Base-by-base conservation (phyloP, 129 eudicot genomes). In the Sambucus nigra region DNA sequence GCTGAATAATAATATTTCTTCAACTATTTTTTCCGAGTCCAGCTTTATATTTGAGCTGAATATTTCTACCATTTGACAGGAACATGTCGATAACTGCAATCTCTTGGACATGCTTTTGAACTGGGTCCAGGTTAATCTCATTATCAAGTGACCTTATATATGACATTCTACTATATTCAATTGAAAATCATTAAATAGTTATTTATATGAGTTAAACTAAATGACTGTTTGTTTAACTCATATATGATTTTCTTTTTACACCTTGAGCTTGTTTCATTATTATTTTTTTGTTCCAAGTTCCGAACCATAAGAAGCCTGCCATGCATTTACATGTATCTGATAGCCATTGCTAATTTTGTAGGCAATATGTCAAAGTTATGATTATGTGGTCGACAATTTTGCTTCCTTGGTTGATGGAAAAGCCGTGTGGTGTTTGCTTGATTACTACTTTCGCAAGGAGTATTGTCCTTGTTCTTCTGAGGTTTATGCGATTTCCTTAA, bases 381-480 rank as follows among this genome's bases (percentile, higher is more conserved):
- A 77, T 53, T 58, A 75, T 26, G 70, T 71, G 76, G 75, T 81
- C 33, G 99, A 77, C 45, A 76, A 53, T 48, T 70, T 82, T 69
- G 69, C 84, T 47, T 79, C 95, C 19, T 69, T 85, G 60, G 65
- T 86, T 57, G 99, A 91, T 63, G 99, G 99, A 53, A 82, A 76
- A 76, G 95, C 94, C 47, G 86, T 91, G 95, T 91, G 99, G 99
- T 91, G 99, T 64, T 68, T 91, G 82, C 76, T 91, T 47, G 99
- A 91, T 68, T 85, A 65, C 67, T 91, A 91, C 72, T 91, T 91
- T 50, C 81, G 76, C 51, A 91, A 72, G 52, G 95, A 82, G 57
- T 35, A 35, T 49, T 40, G 64, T 50, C 63, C 69, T 61, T 68
- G 55, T 60, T 84, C 73, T 53, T 31, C 16, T 45, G 54, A 67